phyloP scores from a whole-genome alignment of 2,329 filamentous ascomycete genomes.

The Trichoderma harzianum region DNA sequence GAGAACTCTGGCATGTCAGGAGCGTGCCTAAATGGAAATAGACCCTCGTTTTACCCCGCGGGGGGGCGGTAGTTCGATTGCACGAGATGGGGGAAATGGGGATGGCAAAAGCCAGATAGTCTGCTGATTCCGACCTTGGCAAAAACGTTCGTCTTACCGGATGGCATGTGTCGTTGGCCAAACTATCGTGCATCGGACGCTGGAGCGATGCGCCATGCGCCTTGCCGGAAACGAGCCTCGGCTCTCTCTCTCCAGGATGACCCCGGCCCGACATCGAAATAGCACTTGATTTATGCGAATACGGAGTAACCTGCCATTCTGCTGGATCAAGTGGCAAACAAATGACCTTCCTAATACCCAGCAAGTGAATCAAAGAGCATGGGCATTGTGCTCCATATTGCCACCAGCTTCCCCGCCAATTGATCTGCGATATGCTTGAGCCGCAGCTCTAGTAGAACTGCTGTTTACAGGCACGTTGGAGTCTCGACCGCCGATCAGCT shows the following conservation, averaged over 20 bases:
- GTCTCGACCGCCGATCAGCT: slow-evolving; percentile 2
- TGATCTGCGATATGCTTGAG: slow-evolving; percentile 1
- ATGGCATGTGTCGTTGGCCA: neutral
- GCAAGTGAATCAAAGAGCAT: neutral
- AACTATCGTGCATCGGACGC: neutral
- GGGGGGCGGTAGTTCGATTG: neutral
- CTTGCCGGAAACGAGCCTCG: neutral
- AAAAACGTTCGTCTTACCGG: neutral
- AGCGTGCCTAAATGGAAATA: neutral
- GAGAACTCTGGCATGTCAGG: neutral
- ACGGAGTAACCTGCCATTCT: neutral
- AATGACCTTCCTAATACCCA: neutral
- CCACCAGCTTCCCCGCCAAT: slow-evolving; percentile 2
- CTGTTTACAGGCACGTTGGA: neutral
- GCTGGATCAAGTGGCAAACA: neutral
- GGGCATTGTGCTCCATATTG: slow-evolving; percentile 2
- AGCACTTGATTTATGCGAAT: neutral
- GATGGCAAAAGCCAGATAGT: neutral
- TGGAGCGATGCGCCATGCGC: neutral
- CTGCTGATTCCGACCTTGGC: neutral
- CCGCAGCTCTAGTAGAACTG: neutral
- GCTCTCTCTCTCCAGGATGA: neutral
- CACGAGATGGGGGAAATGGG: neutral
- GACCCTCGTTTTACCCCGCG: neutral
- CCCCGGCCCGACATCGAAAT: neutral